Base-by-base conservation (phyloP, 306 rosid genomes). In the Vicia villosa region DNA sequence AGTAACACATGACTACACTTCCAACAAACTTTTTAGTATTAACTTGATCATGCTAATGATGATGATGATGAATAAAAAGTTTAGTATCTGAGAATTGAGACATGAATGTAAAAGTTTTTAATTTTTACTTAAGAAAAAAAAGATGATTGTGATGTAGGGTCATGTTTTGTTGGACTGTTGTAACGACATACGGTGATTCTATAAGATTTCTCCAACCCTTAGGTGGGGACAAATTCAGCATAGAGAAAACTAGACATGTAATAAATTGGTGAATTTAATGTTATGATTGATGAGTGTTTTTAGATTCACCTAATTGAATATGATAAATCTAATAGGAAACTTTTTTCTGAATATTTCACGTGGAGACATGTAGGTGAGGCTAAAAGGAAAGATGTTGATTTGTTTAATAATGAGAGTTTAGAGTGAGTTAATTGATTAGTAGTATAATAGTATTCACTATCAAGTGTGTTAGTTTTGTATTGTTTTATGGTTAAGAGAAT, bases 121-220 rank as follows among this genome's bases (percentile, higher is more conserved):
- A 83, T 0, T 62, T 75, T 83, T 28, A 64, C 73, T 40, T 78
- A 83, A 85, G 76, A 78, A 75, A 63, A 61, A 72, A 34, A 3
- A 6, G 10, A 46, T 32, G 41, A 56, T 73, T 61, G 79, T 47
- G 20, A 60, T 10, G 85, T 72, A 89, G 98, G 95, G 58, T 85
- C 92, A 15, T 16, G 4, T 75, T 80, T 83, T 63, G 84, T 80
- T 88, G 90, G 83, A 47, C 49, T 62, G 80, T 88, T 86, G 90
- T 75, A 83, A 80, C 91, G 47, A 76, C 55, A 42, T 36, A 59
- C 72, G 79, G 47, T 55, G 77, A 81, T 79, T 51, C 72, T 70
- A 63, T 68, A 82, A 83, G 88, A 67, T 77, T 80, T 83, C 88
- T 82, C 87, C 91, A 84, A 86, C 86, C 75, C 37, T 81, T 57